phyloP scores from a whole-genome alignment of 768 basidiomycete species.

The Cyclocybe aegerita region DNA sequence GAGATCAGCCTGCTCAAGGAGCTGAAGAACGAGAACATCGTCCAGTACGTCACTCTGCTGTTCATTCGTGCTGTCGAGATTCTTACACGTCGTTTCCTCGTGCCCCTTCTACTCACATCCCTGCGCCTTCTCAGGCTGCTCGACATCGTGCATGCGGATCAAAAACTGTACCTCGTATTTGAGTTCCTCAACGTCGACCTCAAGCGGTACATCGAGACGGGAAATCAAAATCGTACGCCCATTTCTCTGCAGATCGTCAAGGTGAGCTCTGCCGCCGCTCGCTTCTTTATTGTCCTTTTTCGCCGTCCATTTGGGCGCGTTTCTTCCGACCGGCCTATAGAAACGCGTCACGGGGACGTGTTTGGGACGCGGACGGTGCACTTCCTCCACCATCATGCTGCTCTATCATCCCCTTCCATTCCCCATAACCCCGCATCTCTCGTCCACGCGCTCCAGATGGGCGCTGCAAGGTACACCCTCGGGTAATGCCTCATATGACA shows the following conservation, averaged over 20 bases:
- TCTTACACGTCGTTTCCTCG: conserved; percentile 3
- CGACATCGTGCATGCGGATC: conserved; percentile 96
- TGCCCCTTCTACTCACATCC: conserved; percentile 2
- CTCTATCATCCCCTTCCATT: neutral
- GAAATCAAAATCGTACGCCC: conserved; percentile 68
- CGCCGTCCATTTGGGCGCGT: conserved; percentile 12
- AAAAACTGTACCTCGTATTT: conserved; percentile 96
- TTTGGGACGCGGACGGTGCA: conserved; percentile 13
- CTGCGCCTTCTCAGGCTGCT: conserved; percentile 59
- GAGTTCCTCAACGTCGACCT: conserved; percentile 97
- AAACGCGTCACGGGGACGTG: conserved; percentile 25
- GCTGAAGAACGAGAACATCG: conserved; percentile 94
- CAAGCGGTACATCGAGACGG: conserved; percentile 94
- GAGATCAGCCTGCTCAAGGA: conserved; percentile 98
- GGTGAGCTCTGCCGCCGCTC: conserved; percentile 46
- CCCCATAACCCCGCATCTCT: neutral
- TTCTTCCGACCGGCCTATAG: neutral
- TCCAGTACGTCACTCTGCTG: conserved; percentile 55
- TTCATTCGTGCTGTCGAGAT: neutral
- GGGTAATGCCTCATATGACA: conserved; percentile 16
- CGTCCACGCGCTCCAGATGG: neutral
- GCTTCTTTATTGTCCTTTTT: conserved; percentile 8
- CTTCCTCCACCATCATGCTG: too few species aligned
- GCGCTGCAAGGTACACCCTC: too few species aligned
- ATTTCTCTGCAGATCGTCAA: conserved; percentile 76